A percentile compares a stretch with the other conserved stretches of the same genome.
These are phyloP conservation scores for Xylariaceae sp. DNA, from an alignment of 2,329 filamentous ascomycete species.

Conservation along the genomic window DNA sequence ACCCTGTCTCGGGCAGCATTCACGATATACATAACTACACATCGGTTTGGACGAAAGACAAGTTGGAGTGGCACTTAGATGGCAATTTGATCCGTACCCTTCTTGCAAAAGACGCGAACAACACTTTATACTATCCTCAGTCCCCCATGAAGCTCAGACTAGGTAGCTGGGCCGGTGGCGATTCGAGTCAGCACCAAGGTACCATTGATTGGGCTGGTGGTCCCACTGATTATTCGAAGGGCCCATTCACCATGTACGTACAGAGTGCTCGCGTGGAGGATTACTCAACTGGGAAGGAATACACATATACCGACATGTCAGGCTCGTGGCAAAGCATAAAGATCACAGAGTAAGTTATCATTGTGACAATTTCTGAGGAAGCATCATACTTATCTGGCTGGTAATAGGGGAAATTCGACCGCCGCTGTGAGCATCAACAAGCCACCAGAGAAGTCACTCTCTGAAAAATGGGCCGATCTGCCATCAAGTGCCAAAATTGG, in stretches of 20 bases:
- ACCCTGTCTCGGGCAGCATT: slow-evolving; percentile 59
- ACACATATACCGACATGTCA: slow-evolving; percentile 66
- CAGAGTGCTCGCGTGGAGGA: slow-evolving; percentile 63
- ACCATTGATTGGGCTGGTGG: slow-evolving; percentile 76
- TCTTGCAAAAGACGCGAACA: slow-evolving; percentile 64
- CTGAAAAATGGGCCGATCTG: slow-evolving; percentile 61
- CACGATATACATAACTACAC: slow-evolving; percentile 78
- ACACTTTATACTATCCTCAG: slow-evolving; percentile 71
- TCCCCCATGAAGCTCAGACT: slow-evolving; percentile 75
- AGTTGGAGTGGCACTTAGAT: slow-evolving; percentile 74
- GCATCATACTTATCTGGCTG: background rate
- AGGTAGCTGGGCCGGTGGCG: slow-evolving; percentile 70
- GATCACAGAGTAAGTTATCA: slow-evolving; percentile 54
- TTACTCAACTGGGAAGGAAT: slow-evolving; percentile 67
- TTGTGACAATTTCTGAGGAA: background rate
- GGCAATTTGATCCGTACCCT: slow-evolving; percentile 68
- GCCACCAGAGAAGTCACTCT: slow-evolving; percentile 47
- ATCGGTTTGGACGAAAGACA: slow-evolving; percentile 72
- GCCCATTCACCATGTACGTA: slow-evolving; percentile 77
- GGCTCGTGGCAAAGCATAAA: slow-evolving; percentile 71
- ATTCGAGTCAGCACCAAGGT: slow-evolving; percentile 58
- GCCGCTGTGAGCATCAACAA: slow-evolving; percentile 52
- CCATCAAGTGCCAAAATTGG: slow-evolving; percentile 56
- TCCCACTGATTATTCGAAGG: slow-evolving; percentile 66
- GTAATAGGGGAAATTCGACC: slow-evolving; percentile 62